phyloP scores from a whole-genome alignment of 208 protist species.

The Trypanosoma lewisi region DNA sequence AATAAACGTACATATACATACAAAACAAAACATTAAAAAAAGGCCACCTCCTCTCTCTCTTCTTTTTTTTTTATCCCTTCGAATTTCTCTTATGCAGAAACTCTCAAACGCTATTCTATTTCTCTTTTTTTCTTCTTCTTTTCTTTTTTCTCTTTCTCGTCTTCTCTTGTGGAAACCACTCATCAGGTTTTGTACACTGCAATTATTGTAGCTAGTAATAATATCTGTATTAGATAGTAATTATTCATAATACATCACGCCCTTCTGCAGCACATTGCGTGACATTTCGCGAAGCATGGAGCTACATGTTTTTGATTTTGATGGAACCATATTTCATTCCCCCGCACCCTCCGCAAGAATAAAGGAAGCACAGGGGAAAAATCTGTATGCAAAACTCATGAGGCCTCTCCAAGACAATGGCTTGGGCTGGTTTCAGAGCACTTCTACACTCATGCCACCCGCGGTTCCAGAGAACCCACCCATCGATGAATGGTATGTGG shows the following conservation, averaged over 20 bases:
- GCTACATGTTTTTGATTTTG: constrained; percentile 86
- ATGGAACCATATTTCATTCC: constrained; percentile 81
- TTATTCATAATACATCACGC: background rate
- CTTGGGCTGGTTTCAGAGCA: constrained; percentile 80
- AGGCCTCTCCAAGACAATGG: constrained; percentile 41
- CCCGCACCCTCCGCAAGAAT: constrained; percentile 24
- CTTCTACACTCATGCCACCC: constrained; percentile 61
- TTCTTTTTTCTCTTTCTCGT: too few species aligned
- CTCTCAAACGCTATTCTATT: too few species aligned
- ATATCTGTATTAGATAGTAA: background rate
- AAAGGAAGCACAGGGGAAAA: constrained; percentile 11
- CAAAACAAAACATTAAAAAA: constrained; percentile 7
- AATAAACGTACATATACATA: too few species aligned
- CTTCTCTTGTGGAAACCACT: too few species aligned
- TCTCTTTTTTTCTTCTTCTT: too few species aligned
- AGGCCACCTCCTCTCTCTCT: too few species aligned
- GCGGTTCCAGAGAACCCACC: constrained; percentile 48
- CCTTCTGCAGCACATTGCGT: background rate
- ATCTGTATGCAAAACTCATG: constrained; percentile 36
- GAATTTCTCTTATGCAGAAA: too few species aligned
- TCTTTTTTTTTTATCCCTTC: too few species aligned
- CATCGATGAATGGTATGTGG: constrained; percentile 40
- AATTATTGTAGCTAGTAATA: too few species aligned
- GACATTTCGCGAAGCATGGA: constrained; percentile 26
- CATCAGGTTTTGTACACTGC: too few species aligned